Conservation (phyloP, 2,329 filamentous ascomycete species). For the Sclerotinia trifoliorum region DNA sequence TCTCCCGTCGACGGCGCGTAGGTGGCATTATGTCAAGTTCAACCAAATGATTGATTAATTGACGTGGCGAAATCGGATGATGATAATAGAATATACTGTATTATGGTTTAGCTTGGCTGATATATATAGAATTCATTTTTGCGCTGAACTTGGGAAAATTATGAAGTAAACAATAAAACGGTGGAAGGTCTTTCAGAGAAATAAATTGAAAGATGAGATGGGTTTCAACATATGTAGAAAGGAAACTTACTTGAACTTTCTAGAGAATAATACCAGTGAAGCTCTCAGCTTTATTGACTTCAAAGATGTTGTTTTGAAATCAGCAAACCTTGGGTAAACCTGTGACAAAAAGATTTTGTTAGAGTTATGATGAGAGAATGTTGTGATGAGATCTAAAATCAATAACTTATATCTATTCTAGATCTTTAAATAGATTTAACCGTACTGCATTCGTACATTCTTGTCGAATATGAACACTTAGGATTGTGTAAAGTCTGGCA, state of each 20-base stretch:
- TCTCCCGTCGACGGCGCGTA: no score
- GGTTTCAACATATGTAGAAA: not conserved
- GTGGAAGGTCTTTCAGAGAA: rapidly evolving
- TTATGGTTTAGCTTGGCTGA: not conserved
- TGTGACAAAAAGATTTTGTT: no score
- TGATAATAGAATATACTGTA: not conserved
- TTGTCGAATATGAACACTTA: no score
- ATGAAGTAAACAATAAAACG: not conserved
- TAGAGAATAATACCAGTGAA: not conserved
- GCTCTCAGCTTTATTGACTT: not conserved
- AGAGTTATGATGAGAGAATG: no score
- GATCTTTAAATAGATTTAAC: not conserved
- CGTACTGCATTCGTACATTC: not conserved
- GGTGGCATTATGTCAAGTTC: no score
- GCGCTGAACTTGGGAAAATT: not conserved
- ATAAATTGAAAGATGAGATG: not conserved
- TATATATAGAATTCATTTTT: rapidly evolving
- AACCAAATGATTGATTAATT: rapidly evolving
- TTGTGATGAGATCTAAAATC: not conserved
- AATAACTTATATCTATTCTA: not conserved
- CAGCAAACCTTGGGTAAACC: rapidly evolving
- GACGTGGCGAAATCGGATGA: not conserved
- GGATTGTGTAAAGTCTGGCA: no score
- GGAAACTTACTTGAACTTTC: not conserved
- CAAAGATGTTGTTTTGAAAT: no score